These are phyloP conservation scores for Colletotrichum sp. DNA, from an alignment of 2,329 filamentous ascomycete species.

Conservation along the genomic window DNA sequence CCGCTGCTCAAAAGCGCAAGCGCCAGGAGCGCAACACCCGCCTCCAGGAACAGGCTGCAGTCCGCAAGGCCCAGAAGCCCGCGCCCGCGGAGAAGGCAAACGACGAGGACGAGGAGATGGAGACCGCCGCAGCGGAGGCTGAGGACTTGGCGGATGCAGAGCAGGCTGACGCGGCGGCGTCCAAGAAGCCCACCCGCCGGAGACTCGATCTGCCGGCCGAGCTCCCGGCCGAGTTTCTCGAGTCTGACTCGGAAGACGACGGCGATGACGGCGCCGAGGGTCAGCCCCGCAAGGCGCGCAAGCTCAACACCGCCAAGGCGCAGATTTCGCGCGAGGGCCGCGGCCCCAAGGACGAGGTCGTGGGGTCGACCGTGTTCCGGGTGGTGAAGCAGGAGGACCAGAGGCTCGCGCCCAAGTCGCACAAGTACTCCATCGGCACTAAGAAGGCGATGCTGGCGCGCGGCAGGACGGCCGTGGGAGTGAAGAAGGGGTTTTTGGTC, in stretches of 20 bases:
- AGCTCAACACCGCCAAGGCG: conserved; percentile 45
- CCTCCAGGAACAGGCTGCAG: conserved; percentile 60
- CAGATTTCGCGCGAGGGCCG: conserved; percentile 38
- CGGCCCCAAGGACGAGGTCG: conserved; percentile 46
- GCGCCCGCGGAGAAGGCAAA: conserved; percentile 3
- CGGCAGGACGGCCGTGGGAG: conserved; percentile 40
- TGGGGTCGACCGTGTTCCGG: conserved; percentile 61
- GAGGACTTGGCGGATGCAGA: conserved; percentile 22
- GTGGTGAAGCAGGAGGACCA: conserved; percentile 50
- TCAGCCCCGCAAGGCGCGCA: conserved; percentile 46
- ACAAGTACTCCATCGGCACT: conserved; percentile 44
- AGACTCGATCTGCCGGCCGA: conserved; percentile 45
- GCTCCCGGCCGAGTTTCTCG: conserved; percentile 60
- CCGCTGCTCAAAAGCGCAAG: conserved; percentile 57
- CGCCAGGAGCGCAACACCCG: conserved; percentile 59
- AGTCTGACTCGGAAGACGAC: conserved; percentile 53
- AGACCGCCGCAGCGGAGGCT: conserved; percentile 21
- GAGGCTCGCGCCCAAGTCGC: conserved; percentile 53
- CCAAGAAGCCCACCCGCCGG: conserved; percentile 15
- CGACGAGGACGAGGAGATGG: neutral
- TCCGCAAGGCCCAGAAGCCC: conserved; percentile 43
- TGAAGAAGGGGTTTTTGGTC: conserved; percentile 51
- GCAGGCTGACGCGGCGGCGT: conserved; percentile 25
- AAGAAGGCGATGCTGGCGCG: conserved; percentile 53
- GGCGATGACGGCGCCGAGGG: conserved; percentile 27